Evolutionary conservation across 2,329 filamentous ascomycete species (phyloP).

Genomic region (Samsoniella hepiali): DNA sequence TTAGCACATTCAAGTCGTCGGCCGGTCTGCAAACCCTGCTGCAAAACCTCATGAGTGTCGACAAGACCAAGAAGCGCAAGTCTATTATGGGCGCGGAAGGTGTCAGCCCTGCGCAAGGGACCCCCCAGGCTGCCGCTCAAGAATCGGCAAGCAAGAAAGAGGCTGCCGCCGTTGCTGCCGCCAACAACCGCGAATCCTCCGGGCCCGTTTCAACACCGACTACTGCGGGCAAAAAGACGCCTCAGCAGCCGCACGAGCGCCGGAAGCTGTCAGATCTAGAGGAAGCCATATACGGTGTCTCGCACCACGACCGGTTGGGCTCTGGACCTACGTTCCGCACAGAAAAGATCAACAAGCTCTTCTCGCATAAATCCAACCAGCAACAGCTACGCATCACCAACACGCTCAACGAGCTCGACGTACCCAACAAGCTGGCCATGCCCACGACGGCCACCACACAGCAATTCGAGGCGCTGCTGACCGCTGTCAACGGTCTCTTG

Average conservation of each 20-base stretch:
- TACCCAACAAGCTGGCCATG: slow-evolving; percentile 68
- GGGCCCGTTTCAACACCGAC: slow-evolving; percentile 35
- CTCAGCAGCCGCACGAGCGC: slow-evolving; percentile 49
- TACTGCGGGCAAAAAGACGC: slow-evolving; percentile 50
- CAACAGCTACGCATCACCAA: slow-evolving; percentile 74
- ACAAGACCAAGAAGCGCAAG: slow-evolving; percentile 87
- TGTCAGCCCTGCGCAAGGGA: slow-evolving; percentile 43
- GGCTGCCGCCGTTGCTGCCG: slow-evolving; percentile 53
- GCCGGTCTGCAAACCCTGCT: slow-evolving; percentile 75
- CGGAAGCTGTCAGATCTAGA: slow-evolving; percentile 72
- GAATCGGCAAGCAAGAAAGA: slow-evolving; percentile 43
- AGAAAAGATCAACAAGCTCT: slow-evolving; percentile 74
- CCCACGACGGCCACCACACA: slow-evolving; percentile 69
- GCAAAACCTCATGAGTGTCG: slow-evolving; percentile 75
- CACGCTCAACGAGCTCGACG: slow-evolving; percentile 67
- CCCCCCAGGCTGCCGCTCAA: slow-evolving; percentile 36
- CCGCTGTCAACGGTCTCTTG: slow-evolving; percentile 64
- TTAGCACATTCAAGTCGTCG: slow-evolving; percentile 75
- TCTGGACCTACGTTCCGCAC: slow-evolving; percentile 88
- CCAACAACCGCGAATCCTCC: slow-evolving; percentile 34
- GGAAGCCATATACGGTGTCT: slow-evolving; percentile 77
- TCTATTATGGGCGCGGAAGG: slow-evolving; percentile 62
- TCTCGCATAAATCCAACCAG: slow-evolving; percentile 71
- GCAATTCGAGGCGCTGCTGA: slow-evolving; percentile 67
- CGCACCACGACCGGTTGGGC: slow-evolving; percentile 78